Base-by-base conservation (phyloP, 1,139 yeast genomes). In the Kodamaea sp. region DNA sequence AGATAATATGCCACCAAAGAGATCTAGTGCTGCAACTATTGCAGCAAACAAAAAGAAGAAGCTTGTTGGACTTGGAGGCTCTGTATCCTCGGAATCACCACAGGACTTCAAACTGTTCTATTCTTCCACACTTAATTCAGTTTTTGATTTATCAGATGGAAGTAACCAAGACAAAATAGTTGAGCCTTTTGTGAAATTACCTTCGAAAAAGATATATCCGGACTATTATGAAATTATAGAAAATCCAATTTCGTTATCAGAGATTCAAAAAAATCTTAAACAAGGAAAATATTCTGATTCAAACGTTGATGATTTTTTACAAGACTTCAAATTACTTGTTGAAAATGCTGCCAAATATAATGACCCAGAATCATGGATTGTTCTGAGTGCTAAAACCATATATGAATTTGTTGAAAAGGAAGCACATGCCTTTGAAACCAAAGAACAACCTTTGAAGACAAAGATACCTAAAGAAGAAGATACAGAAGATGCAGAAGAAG, bases 161-260 rank as follows among this genome's bases (percentile, higher is more conserved):
- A 55, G 49, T 8, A 62, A 63, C 38, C 61, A 62, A 38, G 51
- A 67, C 32, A 53, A 50, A 36, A 54, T 79, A 27, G 71, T 73
- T 12, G 70, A 70, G 11, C 79, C 84, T 38, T 85, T 85, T 53
- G 57, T 79, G 41, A 79, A 80, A 50, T 65, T 87, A 31, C 96
- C 96, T 2, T 73, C 84, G 28, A 83, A 78, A 54, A 83, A 83
- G 49, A 65, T 77, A 29, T 88, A 85, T 49, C 95, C 97, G 0
- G 94, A 86, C 54, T 92, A 90, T 61, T 85, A 82, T 56, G 75
- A 78, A 39, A 69, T 82, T 43, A 79, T 86, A 27, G 60, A 62
- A 23, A 57, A 65, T n/a, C 95, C 95, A 3, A 75, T 85, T 7
- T 80, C 92, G 1, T 58, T 86, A 8, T 61, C 75, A 35, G 95